Evolutionary conservation across 164 flowering plant genomes (phyloP), one percentile per base, ranked within the genome.

Genomic region (Nymphaea colorata): DNA sequence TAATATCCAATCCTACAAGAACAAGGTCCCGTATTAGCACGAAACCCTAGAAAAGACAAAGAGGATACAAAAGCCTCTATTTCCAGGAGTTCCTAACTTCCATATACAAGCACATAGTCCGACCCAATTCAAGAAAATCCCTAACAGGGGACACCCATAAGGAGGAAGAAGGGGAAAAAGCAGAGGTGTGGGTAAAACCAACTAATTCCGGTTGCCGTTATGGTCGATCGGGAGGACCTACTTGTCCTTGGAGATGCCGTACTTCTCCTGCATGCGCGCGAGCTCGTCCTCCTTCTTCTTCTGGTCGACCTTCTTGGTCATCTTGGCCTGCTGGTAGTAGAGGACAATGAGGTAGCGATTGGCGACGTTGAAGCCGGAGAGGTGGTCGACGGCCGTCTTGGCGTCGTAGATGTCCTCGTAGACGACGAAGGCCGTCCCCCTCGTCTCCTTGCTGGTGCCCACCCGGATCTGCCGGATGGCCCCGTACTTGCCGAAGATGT

Each of bases 321-420:
- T 93, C 97, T 91, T 94, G 15, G 93, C 85, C 71, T 84, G 98
- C 86, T 91, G 98, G 67, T 94, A 94, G 70, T 91, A 94, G 70
- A 94, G 69, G 42, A 91, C 98, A 69, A 94, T 94, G 65, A 94
- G 73, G 70, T 94, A 94, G 64, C 98, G 72, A 66, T 94, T 94
- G 5, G 97, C 98, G 41, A 94, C 98, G 76, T 91, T 94, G 82
- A 94, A 94, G 2, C 98, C 97, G 8, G 95, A 91, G 43, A 94
- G 83, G 71, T 91, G 97, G 47, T 94, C 98, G 44, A 94, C 98
- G 15, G 95, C 98, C 14, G 96, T 91, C 77, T 94, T 94, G 17
- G 97, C 98, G 64, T 94, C 96, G 79, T 94, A 90, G 77, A 91
- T 94, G 68, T 94, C 98, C 82, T 91, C 98, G 74, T 94, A 94